A percentile compares a stretch with the other conserved stretches of the same genome.
Conservation (phyloP, 441 rosid genomes). For the Populus hybrid region DNA sequence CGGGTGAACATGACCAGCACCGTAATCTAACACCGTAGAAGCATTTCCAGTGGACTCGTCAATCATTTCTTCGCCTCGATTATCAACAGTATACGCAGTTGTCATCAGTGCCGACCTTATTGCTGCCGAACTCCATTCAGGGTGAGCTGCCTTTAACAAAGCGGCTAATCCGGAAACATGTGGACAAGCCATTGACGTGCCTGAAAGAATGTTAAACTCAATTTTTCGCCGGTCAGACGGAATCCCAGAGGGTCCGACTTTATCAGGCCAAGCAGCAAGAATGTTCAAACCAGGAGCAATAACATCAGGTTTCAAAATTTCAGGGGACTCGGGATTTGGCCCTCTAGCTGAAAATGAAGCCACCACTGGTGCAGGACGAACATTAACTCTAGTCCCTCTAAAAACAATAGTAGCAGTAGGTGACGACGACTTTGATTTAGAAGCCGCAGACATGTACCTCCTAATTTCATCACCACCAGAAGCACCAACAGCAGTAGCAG, state of each 20-base stretch:
- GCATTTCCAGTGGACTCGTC: conserved; percentile 69
- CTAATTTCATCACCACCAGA: conserved; percentile 57
- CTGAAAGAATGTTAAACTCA: conserved; percentile 73
- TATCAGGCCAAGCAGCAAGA: conserved; percentile 78
- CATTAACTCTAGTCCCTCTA: conserved; percentile 59
- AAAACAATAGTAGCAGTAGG: conserved; percentile 62
- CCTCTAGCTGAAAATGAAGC: conserved; percentile 86
- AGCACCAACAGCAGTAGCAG: conserved; percentile 71
- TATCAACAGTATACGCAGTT: conserved; percentile 55
- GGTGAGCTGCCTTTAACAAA: conserved; percentile 69
- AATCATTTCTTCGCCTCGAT: conserved; percentile 42
- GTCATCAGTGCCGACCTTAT: conserved; percentile 82
- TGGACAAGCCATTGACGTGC: conserved; percentile 88
- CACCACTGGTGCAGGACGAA: conserved; percentile 74
- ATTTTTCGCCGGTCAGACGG: conserved; percentile 53
- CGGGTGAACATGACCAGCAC: conserved; percentile 70
- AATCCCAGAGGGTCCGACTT: conserved; percentile 61
- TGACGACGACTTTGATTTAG: conserved; percentile 28
- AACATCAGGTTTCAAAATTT: conserved; percentile 72
- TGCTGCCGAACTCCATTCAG: conserved; percentile 72
- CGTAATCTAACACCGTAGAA: conserved; percentile 57
- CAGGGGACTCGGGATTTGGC: conserved; percentile 67
- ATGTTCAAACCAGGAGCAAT: conserved; percentile 82
- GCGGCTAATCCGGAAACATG: conserved; percentile 85
- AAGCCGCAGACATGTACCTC: conserved; percentile 44